Evolutionary conservation across 2,329 filamentous ascomycete genomes (phyloP).

Genomic region (Cytospora piceae): DNA sequence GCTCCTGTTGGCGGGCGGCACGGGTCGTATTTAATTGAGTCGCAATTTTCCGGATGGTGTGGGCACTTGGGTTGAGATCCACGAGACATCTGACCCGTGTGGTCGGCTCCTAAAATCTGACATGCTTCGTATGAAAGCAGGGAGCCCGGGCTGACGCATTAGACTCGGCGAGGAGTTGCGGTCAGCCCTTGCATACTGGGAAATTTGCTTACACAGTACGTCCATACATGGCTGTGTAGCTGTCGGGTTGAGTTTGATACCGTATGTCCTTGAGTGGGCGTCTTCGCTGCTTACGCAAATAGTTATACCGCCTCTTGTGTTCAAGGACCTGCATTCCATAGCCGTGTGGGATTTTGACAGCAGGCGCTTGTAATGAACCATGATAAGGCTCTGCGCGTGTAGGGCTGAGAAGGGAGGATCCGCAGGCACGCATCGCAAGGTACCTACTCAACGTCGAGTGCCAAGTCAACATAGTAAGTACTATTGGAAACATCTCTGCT

Average conservation of each 20-base stretch:
- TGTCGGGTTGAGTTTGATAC: constrained; percentile 3
- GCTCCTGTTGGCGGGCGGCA: constrained; percentile 27
- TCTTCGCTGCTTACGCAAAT: constrained; percentile 7
- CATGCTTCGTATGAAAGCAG: constrained; percentile 22
- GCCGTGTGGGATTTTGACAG: not conserved
- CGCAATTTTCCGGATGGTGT: constrained; percentile 25
- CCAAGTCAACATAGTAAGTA: not conserved
- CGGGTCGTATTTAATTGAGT: constrained; percentile 26
- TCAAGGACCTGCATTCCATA: constrained; percentile 2
- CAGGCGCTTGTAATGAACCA: constrained; percentile 6
- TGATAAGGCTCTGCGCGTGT: constrained; percentile 6
- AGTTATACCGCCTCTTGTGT: constrained; percentile 3
- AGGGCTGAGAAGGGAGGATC: constrained; percentile 28
- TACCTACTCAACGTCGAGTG: not conserved
- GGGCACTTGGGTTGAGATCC: constrained; percentile 5
- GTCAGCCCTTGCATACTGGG: constrained; percentile 25
- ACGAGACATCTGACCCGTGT: constrained; percentile 23
- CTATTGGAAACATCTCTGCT: not conserved
- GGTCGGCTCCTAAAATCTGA: constrained; percentile 21
- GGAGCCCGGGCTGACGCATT: constrained; percentile 20
- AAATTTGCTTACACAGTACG: constrained; percentile 5
- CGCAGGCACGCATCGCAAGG: constrained; percentile 7
- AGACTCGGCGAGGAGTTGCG: constrained; percentile 24
- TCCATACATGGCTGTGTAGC: not conserved
- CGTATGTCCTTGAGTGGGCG: not conserved